Evolutionary conservation across 805 yeast species (phyloP).

Genomic region (Suhomyces xylopsoci): DNA sequence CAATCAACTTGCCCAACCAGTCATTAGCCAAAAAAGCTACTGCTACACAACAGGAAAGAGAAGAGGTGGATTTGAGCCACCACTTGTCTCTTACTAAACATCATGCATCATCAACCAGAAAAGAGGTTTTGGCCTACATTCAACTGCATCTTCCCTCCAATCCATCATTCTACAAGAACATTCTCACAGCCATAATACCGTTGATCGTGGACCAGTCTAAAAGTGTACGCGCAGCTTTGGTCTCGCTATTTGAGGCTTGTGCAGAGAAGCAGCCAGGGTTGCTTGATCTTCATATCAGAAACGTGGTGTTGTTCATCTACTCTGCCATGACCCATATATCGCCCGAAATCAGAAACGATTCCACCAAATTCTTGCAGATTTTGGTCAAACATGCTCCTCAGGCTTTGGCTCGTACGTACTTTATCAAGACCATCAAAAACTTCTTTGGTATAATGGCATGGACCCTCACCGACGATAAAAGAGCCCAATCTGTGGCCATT

Average conservation of each 20-base stretch:
- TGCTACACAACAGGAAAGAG: constrained; percentile 11
- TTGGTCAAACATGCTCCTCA: constrained; percentile 54
- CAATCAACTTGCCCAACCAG: constrained; percentile 49
- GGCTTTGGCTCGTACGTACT: constrained; percentile 58
- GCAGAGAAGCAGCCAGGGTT: constrained; percentile 51
- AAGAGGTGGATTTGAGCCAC: constrained; percentile 51
- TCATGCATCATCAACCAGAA: constrained; percentile 66
- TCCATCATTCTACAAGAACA: constrained; percentile 53
- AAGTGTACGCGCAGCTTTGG: constrained; percentile 59
- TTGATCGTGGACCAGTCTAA: constrained; percentile 64
- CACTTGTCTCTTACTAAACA: constrained; percentile 71
- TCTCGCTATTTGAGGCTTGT: constrained; percentile 46
- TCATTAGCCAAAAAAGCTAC: constrained; percentile 21
- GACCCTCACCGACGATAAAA: constrained; percentile 47
- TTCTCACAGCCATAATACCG: constrained; percentile 58
- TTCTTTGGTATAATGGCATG: constrained; percentile 73
- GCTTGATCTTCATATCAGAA: constrained; percentile 57
- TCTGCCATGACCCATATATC: constrained; percentile 93
- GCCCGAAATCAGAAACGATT: constrained; percentile 70
- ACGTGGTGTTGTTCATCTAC: constrained; percentile 68
- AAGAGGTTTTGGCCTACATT: constrained; percentile 61
- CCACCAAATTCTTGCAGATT: constrained; percentile 63
- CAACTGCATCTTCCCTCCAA: constrained; percentile 51
- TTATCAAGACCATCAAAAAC: constrained; percentile 66
- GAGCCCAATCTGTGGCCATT: constrained; percentile 33